Conservation (phyloP, 2,329 filamentous ascomycete genomes). For the Botrytis fabae region DNA sequence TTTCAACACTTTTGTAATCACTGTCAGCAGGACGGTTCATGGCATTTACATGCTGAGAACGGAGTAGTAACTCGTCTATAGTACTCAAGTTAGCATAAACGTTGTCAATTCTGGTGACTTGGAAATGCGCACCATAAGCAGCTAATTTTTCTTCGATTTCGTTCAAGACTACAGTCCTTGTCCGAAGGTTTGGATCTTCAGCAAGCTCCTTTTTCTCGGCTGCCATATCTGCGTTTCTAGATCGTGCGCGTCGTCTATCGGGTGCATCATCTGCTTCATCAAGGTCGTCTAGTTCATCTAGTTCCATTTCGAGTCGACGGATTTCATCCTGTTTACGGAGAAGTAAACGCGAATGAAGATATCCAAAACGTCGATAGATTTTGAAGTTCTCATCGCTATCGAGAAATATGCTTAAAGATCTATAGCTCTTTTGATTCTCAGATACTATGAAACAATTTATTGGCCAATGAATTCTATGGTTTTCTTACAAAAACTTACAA, state of each 20-base stretch:
- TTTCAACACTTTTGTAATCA: conserved; percentile 41
- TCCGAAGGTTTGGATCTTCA: background rate
- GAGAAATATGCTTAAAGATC: conserved; percentile 44
- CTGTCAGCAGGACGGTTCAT: conserved; percentile 38
- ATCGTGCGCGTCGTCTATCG: conserved; percentile 13
- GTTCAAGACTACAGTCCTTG: conserved; percentile 23
- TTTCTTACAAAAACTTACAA: background rate
- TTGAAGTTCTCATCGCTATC: conserved; percentile 47
- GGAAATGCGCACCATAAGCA: conserved; percentile 19
- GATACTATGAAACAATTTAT: conserved; percentile 22
- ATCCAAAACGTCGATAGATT: conserved; percentile 46
- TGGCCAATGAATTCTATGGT: background rate
- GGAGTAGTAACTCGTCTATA: conserved; percentile 14
- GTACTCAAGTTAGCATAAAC: background rate
- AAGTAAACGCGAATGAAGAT: conserved; percentile 44
- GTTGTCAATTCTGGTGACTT: background rate
- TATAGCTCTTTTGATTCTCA: conserved; percentile 41
- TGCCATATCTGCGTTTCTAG: conserved; percentile 22
- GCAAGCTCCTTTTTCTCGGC: conserved; percentile 1
- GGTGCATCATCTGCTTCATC: conserved; percentile 22
- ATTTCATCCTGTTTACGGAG: conserved; percentile 33
- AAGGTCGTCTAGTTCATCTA: conserved; percentile 28
- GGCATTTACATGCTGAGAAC: conserved; percentile 29
- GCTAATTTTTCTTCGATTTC: conserved; percentile 27
- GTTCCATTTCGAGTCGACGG: conserved; percentile 28